Base-by-base conservation (phyloP, 2,329 filamentous ascomycete species). In the Fusarium paranaense region DNA sequence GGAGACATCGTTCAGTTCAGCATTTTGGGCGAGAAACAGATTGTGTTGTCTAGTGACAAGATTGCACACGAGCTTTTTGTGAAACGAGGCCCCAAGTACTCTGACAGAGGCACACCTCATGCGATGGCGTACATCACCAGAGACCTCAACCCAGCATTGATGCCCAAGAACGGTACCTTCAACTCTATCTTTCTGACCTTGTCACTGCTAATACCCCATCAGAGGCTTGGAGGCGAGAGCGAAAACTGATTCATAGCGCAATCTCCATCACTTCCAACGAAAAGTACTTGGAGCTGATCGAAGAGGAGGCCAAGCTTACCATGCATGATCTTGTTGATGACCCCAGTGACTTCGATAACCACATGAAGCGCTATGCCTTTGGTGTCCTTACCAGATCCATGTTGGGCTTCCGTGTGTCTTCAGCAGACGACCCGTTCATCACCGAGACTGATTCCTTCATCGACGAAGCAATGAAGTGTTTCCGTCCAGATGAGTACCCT, bases 1-100 rank as follows among this genome's bases (percentile, higher is more conserved):
- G 64, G 64, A 6, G 57, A 62, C 32, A 40, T 66, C 13, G 16
- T 54, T 16, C 64, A 66, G 20, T 66, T 66, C 20, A 66, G 35
- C 22, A 35, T 66, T 11, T 35, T 66, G 5, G 64, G 64, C 2
- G 57, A 66, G 35, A 66, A 66, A 16, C 64, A 66, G n/a, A 27
- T 66, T 3, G 7, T 66, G 0, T 7, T 62, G 5, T 62, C 64
- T 10, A 62, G 16, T n/a, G 64, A 62, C 16, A 66, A 35, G 16
- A 40, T 66, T 32, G 45, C 57, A 9, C 35, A 40, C 10, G 64
- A 66, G 4, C 16, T 66, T 1, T 35, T 66, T n/a, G 57, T 42
- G 14, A 54, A 54, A 35, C 57, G 57, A 25, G 64, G 64, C 6
- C 22, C 42, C 1, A 62, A 62, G 10, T 66, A 66, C 27, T 66